phyloP scores from a whole-genome alignment of 1,139 yeast genomes.

The Yamadazyma sp. region DNA sequence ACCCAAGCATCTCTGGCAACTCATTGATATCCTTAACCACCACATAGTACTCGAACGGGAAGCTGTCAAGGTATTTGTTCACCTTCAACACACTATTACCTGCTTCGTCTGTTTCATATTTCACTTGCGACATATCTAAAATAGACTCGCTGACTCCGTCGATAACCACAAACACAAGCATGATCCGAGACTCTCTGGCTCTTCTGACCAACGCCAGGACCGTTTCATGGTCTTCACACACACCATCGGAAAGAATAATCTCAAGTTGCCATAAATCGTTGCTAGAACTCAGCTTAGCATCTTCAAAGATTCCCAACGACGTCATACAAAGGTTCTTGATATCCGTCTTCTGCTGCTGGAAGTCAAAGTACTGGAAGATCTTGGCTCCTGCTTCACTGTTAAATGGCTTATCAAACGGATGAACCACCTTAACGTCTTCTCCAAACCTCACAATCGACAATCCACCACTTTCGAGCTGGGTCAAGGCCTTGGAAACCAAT shows the following conservation, averaged over 20 bases:
- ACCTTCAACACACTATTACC: conserved; percentile 78
- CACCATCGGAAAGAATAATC: conserved; percentile 92
- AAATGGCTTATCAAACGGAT: conserved; percentile 86
- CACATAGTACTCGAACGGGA: conserved; percentile 96
- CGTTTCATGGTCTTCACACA: conserved; percentile 90
- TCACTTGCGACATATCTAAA: conserved; percentile 92
- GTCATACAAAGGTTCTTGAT: conserved; percentile 69
- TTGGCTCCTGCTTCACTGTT: conserved; percentile 77
- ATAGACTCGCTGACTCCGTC: conserved; percentile 91
- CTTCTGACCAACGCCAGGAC: conserved; percentile 80
- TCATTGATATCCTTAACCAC: conserved; percentile 88
- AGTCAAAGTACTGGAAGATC: conserved; percentile 85
- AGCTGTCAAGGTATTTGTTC: conserved; percentile 82
- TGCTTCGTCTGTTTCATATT: conserved; percentile 63
- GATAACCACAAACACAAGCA: conserved; percentile 92
- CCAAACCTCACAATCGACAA: conserved; percentile 91
- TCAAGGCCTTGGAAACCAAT: conserved; percentile 87
- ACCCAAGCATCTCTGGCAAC: conserved; percentile 86
- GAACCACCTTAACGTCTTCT: conserved; percentile 78
- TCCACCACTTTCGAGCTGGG: conserved; percentile 94
- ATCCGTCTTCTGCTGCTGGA: conserved; percentile 86
- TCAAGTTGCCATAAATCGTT: conserved; percentile 90
- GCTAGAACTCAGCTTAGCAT: conserved; percentile 56
- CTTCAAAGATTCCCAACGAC: conserved; percentile 73
- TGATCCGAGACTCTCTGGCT: conserved; percentile 89